Conservation (phyloP, 352 stramenopile species). For the Phytophthora fragariaefolia region DNA sequence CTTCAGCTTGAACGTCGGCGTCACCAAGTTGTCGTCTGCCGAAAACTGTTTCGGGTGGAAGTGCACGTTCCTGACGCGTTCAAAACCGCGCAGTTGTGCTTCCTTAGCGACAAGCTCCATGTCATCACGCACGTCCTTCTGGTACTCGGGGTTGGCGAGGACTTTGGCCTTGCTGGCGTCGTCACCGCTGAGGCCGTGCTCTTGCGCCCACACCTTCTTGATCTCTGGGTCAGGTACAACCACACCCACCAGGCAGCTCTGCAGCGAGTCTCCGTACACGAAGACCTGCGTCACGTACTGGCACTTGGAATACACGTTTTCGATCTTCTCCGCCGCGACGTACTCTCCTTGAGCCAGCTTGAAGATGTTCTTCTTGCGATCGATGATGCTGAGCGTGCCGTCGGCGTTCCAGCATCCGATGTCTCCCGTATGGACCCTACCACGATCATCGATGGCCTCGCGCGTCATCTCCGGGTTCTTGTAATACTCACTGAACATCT, state of each 20-base stretch:
- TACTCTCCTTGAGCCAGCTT: slow-evolving; percentile 94
- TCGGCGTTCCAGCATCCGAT: slow-evolving; percentile 93
- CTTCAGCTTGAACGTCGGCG: slow-evolving; percentile 95
- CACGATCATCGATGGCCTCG: slow-evolving; percentile 89
- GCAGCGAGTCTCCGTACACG: slow-evolving; percentile 95
- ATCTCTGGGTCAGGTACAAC: slow-evolving; percentile 78
- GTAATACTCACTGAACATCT: slow-evolving; percentile 93
- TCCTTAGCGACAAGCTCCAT: slow-evolving; percentile 45
- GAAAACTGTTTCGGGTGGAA: slow-evolving; percentile 82
- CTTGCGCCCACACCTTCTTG: slow-evolving; percentile 47
- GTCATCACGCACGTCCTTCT: slow-evolving; percentile 41
- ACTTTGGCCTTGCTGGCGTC: slow-evolving; percentile 36
- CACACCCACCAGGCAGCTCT: slow-evolving; percentile 92
- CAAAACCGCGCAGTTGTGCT: slow-evolving; percentile 84
- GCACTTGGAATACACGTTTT: slow-evolving; percentile 92
- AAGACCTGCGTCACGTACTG: slow-evolving; percentile 93
- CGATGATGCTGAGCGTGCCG: slow-evolving; percentile 87
- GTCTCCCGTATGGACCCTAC: slow-evolving; percentile 96
- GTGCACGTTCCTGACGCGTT: slow-evolving; percentile 85
- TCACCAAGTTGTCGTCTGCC: slow-evolving; percentile 91
- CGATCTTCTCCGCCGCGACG: slow-evolving; percentile 95
- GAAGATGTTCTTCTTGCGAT: slow-evolving; percentile 93
- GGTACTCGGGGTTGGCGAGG: slow-evolving; percentile 45
- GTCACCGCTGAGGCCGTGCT: slow-evolving; percentile 20
- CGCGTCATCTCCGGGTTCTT: slow-evolving; percentile 91